Evolutionary conservation across 2,329 filamentous ascomycete genomes (phyloP).

Genomic region (Clarireedia sp.): DNA sequence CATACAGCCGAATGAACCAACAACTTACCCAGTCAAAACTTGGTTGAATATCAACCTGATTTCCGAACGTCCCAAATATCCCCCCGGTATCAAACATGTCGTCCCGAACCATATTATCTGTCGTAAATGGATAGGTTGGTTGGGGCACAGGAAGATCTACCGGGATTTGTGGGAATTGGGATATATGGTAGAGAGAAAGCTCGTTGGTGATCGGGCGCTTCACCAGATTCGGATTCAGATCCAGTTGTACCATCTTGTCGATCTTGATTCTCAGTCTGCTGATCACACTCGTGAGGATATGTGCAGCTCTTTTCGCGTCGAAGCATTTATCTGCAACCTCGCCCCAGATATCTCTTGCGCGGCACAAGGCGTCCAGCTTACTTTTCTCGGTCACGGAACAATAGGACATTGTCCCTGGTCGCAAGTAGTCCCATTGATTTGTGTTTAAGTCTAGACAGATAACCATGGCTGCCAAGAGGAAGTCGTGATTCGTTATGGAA

Average conservation of each 20-base stretch:
- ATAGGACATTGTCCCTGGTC: background rate
- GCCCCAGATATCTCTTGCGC: constrained; percentile 20
- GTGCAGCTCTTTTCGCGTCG: constrained; percentile 19
- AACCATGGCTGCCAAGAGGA: constrained; percentile 53
- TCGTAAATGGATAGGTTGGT: background rate
- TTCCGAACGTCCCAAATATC: constrained; percentile 12
- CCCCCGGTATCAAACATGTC: constrained; percentile 5
- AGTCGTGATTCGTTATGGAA: constrained; percentile 51
- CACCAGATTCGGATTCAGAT: background rate
- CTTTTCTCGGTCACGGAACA: constrained; percentile 14
- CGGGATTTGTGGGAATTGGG: background rate
- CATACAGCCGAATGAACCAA: background rate
- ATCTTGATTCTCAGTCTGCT: constrained; percentile 11
- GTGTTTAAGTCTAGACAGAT: constrained; percentile 40
- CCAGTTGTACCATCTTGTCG: background rate
- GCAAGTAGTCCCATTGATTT: background rate
- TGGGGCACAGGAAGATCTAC: constrained; percentile 9
- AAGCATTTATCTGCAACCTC: constrained; percentile 18
- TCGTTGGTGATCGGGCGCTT: background rate
- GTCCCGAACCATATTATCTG: constrained; percentile 11
- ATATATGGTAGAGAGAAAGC: no score
- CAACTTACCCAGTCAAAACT: constrained; percentile 21
- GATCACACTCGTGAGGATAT: constrained; percentile 17
- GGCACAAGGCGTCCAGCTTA: constrained; percentile 18
- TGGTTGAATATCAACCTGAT: constrained; percentile 12